A percentile compares a stretch with the other conserved stretches of the same genome.
phyloP scores from a whole-genome alignment of 2,329 filamentous ascomycete genomes.

The Allantophomopsis cytisporea region DNA sequence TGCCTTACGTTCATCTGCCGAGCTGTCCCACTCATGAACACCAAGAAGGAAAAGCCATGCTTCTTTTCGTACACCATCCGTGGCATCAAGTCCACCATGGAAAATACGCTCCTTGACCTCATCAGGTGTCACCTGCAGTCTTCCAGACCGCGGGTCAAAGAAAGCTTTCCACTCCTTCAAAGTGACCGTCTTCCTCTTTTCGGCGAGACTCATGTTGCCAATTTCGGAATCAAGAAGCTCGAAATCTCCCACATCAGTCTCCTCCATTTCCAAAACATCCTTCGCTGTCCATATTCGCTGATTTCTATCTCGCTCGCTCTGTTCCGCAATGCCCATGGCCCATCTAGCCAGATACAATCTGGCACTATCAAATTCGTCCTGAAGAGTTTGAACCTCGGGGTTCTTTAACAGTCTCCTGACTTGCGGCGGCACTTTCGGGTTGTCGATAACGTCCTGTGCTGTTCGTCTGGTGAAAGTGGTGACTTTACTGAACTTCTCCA shows the following conservation, averaged over 20 bases:
- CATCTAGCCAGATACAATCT: slow-evolving; percentile 87
- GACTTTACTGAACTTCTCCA: slow-evolving; percentile 95
- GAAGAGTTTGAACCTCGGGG: slow-evolving; percentile 85
- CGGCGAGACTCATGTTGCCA: slow-evolving; percentile 58
- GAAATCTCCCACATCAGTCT: slow-evolving; percentile 91
- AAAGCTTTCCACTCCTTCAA: slow-evolving; percentile 83
- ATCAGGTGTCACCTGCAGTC: slow-evolving; percentile 66
- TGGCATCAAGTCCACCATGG: slow-evolving; percentile 77
- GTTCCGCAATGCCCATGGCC: slow-evolving; percentile 98
- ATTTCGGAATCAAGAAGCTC: slow-evolving; percentile 77
- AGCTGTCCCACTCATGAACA: slow-evolving; percentile 89
- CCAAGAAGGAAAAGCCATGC: slow-evolving; percentile 92
- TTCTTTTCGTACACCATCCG: slow-evolving; percentile 89
- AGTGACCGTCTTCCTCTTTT: slow-evolving; percentile 64
- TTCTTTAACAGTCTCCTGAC: slow-evolving; percentile 74
- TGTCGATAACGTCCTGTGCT: slow-evolving; percentile 83
- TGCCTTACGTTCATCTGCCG: slow-evolving; percentile 68
- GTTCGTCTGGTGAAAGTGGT: slow-evolving; percentile 90
- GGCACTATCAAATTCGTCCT: slow-evolving; percentile 95
- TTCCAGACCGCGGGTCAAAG: slow-evolving; percentile 65
- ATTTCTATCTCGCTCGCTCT: slow-evolving; percentile 77
- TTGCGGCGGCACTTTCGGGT: slow-evolving; percentile 81
- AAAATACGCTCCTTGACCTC: slow-evolving; percentile 98
- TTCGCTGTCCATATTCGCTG: slow-evolving; percentile 86
- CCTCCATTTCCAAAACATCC: slow-evolving; percentile 86